Base-by-base conservation (phyloP, 75 land plant genomes). In the Isoetes taiwanensis region DNA sequence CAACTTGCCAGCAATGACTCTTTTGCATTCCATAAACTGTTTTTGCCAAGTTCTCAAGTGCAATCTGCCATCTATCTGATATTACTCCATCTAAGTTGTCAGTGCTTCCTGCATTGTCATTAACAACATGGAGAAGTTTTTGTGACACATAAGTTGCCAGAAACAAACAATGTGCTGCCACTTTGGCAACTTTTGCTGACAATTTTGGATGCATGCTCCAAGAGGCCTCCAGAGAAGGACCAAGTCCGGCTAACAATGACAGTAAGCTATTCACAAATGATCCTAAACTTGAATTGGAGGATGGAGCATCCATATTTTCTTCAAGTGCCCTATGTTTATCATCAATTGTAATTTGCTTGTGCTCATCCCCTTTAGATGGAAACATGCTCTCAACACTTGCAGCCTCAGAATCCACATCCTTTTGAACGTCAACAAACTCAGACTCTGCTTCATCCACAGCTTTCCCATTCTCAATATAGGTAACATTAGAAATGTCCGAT, bases 1-100 rank as follows among this genome's bases (percentile, higher is more conserved):
- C 80, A 29, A 80, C 88, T 68, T 91, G 82, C 94, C 97, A 91
- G 56, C 80, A 83, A 42, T 64, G 61, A 28, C 65, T 69, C 60
- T 76, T 56, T 50, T 76, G 76, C 28, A 78, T 61, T 30, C 23
- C 20, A 43, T 66, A 30, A 43, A 79, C 67, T 2, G 12, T 40
- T 48, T 64, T 52, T 43, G 66, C 54, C 32, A 91, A 32, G 2
- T 43, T 63, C 67, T 69, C 58, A 52, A 91, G 74, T 56, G 80
- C 61, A 56, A 2, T 43, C 24, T 32, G 56, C 77, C 68, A 76
- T 41, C 59, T 21, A 37, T 29, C 39, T 1, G 52, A 35, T 11
- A 26, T 28, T 9, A 43, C 28, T 12, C 19, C 27, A 20, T 57
- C 43, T 30, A 17, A 19, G 11, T 28, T 9, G 29, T 0, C 28